These are phyloP conservation scores for Zostera marina DNA, from an alignment of 116 monocot species.

Conservation along the genomic window DNA sequence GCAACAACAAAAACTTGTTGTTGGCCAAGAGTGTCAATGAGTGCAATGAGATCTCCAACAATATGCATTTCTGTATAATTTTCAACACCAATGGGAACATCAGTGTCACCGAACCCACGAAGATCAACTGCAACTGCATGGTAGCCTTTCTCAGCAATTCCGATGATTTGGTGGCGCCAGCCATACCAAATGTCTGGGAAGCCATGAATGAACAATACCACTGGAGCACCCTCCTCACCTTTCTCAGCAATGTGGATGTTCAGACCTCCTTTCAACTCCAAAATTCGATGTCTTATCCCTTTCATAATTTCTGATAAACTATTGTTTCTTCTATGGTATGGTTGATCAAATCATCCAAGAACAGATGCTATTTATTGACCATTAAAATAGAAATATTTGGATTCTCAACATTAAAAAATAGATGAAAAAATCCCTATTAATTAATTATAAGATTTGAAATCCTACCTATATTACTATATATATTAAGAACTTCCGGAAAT, in stretches of 20 bases:
- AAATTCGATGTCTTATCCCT: constrained; percentile 20
- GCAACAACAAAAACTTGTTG: constrained; percentile 36
- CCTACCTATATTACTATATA: no score
- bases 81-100: constrained; percentile 7
- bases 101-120: constrained; percentile 47
- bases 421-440: no score
- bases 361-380: no score
- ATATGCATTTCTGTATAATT: constrained; percentile 34
- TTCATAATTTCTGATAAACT: no score
- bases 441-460: no score
- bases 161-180: constrained; percentile 50
- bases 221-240: constrained; percentile 13
- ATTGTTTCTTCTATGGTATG: no score
- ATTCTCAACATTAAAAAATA: no score
- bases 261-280: constrained; percentile 63
- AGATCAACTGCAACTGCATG: constrained; percentile 50
- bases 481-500: no score
- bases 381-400: no score
- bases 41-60: constrained; percentile 21
- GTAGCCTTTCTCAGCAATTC: constrained; percentile 32
- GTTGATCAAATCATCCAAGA: no score
- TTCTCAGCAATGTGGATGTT: constrained; percentile 56
- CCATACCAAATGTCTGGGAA: constrained; percentile 56
- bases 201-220: constrained; percentile 27
- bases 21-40: background rate